phyloP scores from a whole-genome alignment of 192 early-diverging fungal genomes.

The Umbelopsis isabellina region DNA sequence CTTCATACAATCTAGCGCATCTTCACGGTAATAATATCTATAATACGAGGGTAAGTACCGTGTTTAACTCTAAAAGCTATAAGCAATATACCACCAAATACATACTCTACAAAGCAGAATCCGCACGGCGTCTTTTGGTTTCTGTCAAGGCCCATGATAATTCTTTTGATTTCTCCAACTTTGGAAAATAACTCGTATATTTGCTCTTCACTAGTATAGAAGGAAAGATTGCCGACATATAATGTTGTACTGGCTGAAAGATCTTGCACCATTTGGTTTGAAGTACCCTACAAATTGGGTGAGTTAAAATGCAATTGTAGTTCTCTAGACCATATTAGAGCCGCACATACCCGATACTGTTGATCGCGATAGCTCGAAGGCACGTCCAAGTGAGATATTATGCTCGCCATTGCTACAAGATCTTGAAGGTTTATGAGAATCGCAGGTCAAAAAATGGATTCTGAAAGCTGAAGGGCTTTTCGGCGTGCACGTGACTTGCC shows the following conservation, averaged over 20 bases:
- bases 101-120: constrained; percentile 99
- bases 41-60: not conserved
- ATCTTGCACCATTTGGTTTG: constrained; percentile 53
- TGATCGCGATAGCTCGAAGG: constrained; percentile 89
- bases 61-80: not conserved
- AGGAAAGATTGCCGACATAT: constrained; percentile 97
- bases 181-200: constrained; percentile 96
- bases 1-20: constrained; percentile 92
- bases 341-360: constrained; percentile 63
- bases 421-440: not conserved
- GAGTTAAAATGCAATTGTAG: not conserved
- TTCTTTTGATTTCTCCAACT: constrained; percentile 95
- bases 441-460: not conserved
- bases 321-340: not conserved
- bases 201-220: constrained; percentile 98
- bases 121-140: constrained; percentile 95
- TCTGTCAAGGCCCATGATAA: constrained; percentile 98
- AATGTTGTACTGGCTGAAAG: constrained; percentile 75
- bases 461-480: not conserved
- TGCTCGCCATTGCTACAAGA: constrained; percentile 50
- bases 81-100: not conserved
- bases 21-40: constrained; percentile 88
- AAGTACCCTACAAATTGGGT: constrained; percentile 46
- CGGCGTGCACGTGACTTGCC: not conserved
- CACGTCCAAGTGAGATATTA: constrained; percentile 70